Conservation (phyloP, 2,329 filamentous ascomycete genomes). For the Exophiala sp. region DNA sequence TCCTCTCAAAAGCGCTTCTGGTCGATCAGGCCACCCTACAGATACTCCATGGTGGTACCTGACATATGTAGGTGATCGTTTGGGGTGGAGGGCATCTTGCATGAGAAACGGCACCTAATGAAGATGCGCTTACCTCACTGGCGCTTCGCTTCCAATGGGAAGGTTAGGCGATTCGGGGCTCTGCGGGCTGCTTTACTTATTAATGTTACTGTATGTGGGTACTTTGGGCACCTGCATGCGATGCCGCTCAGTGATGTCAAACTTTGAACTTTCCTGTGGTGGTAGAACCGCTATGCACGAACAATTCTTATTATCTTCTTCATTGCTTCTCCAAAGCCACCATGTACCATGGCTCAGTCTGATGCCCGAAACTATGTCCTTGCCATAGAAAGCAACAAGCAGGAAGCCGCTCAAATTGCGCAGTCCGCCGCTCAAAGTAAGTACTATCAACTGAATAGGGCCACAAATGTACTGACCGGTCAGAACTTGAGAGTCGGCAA, state of each 20-base stretch:
- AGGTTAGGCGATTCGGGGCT: not conserved
- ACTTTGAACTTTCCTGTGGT: not conserved
- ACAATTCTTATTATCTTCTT: no score
- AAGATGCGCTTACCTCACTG: not conserved
- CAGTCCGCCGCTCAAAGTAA: constrained; percentile 43
- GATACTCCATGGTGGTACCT: no score
- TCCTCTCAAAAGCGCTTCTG: no score
- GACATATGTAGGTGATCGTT: no score
- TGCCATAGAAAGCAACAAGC: constrained; percentile 45
- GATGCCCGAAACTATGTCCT: constrained; percentile 49
- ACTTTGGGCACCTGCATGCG: not conserved
- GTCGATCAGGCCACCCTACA: no score
- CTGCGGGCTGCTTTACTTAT: not conserved
- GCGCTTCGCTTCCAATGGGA: not conserved
- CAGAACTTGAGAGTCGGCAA: constrained; percentile 56
- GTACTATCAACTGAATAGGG: constrained; percentile 9
- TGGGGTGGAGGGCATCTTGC: not conserved
- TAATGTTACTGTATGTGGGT: not conserved
- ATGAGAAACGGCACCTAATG: not conserved
- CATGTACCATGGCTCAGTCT: constrained; percentile 37
- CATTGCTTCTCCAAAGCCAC: not conserved
- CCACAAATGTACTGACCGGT: constrained; percentile 12
- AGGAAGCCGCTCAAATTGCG: constrained; percentile 45
- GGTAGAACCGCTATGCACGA: not conserved
- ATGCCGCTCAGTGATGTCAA: not conserved